phyloP scores from a whole-genome alignment of 2,329 filamentous ascomycete species.

The Colletotrichum incanum region DNA sequence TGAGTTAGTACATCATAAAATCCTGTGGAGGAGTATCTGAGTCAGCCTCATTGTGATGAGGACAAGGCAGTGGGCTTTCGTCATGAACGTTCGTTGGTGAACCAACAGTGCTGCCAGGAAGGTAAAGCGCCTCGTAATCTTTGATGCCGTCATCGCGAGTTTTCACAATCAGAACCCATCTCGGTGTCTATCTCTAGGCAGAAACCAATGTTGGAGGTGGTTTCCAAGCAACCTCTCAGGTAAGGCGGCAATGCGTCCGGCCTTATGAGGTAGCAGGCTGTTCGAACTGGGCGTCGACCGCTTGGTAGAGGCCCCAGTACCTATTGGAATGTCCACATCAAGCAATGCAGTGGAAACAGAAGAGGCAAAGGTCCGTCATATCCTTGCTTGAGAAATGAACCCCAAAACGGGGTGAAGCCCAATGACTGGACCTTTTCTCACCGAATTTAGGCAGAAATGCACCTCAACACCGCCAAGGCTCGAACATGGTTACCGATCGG shows the following conservation, averaged over 20 bases:
- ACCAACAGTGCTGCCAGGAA: neutral
- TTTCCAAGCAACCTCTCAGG: neutral
- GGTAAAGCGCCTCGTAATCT: neutral
- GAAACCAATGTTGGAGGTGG: neutral
- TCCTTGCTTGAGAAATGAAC: neutral
- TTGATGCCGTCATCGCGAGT: rapidly evolving
- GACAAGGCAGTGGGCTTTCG: neutral
- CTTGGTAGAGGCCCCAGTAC: neutral
- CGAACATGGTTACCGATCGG: neutral
- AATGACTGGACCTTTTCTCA: neutral
- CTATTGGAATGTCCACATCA: neutral
- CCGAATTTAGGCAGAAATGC: conserved; percentile 23
- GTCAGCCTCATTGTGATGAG: neutral
- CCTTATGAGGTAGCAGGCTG: neutral
- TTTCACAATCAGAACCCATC: neutral
- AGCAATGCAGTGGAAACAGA: neutral
- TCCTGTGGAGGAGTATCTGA: neutral
- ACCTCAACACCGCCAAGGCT: neutral
- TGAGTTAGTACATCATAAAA: too few relatives aligned
- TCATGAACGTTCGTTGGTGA: neutral
- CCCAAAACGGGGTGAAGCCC: neutral
- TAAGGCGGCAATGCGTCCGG: neutral
- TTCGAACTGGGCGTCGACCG: neutral
- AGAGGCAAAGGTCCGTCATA: neutral
- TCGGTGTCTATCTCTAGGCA: neutral